Evolutionary conservation across 441 rosid species (phyloP).

Genomic region (Euphorbia celastroides): DNA sequence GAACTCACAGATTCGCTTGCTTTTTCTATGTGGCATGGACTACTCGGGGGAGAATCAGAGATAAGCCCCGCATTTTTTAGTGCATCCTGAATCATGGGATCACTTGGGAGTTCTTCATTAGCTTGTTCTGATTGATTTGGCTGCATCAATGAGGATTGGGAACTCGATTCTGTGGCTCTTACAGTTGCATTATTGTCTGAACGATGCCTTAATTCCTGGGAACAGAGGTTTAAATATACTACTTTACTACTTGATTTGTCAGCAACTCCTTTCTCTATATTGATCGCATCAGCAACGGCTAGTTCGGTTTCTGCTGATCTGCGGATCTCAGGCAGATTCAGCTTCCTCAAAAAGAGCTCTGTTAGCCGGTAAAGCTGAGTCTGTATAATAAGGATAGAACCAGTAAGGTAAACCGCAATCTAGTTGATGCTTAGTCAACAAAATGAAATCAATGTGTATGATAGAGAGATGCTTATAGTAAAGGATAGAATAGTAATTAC

Average conservation of each 20-base stretch:
- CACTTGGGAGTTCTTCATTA: conserved; percentile 31
- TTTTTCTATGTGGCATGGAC: conserved; percentile 46
- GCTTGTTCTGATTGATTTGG: conserved; percentile 31
- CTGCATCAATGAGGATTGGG: conserved; percentile 26
- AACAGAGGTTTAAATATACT: conserved; percentile 89
- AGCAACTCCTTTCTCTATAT: conserved; percentile 80
- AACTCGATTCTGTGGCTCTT: conserved; percentile 31
- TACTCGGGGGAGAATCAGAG: conserved; percentile 88
- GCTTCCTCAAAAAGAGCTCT: conserved; percentile 74
- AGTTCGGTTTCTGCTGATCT: conserved; percentile 91
- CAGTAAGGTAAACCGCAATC: conserved; percentile 6
- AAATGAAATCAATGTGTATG: not conserved
- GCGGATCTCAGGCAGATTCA: conserved; percentile 57
- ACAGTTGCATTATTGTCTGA: conserved; percentile 36
- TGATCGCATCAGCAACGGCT: conserved; percentile 97
- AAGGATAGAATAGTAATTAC: too few relatives aligned
- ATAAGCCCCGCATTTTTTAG: conserved; percentile 87
- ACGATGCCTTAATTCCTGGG: conserved; percentile 69
- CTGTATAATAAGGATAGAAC: conserved; percentile 36
- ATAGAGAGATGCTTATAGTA: too few relatives aligned
- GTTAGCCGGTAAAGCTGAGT: conserved; percentile 79
- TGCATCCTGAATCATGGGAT: conserved; percentile 53
- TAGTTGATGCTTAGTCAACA: not conserved
- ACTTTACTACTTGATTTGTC: conserved; percentile 84
- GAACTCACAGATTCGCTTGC: conserved; percentile 30